Conservation (phyloP, 768 basidiomycete genomes). For the Phlebiopsis gigantea region DNA sequence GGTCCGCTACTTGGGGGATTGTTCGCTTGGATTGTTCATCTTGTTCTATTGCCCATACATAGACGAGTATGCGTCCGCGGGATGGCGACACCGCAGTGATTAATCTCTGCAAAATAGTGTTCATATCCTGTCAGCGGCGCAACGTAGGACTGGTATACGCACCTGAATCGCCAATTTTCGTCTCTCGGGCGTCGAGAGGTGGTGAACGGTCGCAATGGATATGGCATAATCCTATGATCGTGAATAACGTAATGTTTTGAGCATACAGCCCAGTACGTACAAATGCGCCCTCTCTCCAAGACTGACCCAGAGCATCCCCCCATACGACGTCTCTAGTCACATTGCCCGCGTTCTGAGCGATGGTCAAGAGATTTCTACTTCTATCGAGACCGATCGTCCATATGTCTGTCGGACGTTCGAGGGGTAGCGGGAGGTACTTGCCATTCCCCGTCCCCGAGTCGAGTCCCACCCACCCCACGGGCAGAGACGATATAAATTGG, state of each 20-base stretch:
- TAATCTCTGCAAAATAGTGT: conserved; percentile 41
- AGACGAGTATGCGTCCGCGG: conserved; percentile 81
- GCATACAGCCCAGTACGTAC: conserved; percentile 42
- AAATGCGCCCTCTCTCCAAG: conserved; percentile 78
- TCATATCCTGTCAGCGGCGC: background rate
- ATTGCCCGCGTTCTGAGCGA: conserved; percentile 63
- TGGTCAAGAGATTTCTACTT: conserved; percentile 70
- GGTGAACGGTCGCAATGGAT: conserved; percentile 97
- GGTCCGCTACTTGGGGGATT: conserved; percentile 36
- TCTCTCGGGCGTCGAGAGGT: conserved; percentile 77
- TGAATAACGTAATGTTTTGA: conserved; percentile 1
- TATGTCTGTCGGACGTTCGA: conserved; percentile 51
- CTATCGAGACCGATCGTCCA: conserved; percentile 84
- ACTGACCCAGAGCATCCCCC: conserved; percentile 68
- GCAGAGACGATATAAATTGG: conserved; percentile 63
- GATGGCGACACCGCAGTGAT: conserved; percentile 57
- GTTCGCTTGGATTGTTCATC: conserved; percentile 75
- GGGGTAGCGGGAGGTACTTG: conserved; percentile 84
- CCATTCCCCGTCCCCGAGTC: conserved; percentile 98
- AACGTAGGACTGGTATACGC: conserved; percentile 7
- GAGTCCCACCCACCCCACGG: conserved; percentile 78
- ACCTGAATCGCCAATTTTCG: conserved; percentile 74
- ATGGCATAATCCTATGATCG: conserved; percentile 82
- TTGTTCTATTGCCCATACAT: conserved; percentile 97
- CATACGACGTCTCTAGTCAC: conserved; percentile 65